Conservation (phyloP, 1,284 basidiomycete species). For the Polyporus tsugae region DNA sequence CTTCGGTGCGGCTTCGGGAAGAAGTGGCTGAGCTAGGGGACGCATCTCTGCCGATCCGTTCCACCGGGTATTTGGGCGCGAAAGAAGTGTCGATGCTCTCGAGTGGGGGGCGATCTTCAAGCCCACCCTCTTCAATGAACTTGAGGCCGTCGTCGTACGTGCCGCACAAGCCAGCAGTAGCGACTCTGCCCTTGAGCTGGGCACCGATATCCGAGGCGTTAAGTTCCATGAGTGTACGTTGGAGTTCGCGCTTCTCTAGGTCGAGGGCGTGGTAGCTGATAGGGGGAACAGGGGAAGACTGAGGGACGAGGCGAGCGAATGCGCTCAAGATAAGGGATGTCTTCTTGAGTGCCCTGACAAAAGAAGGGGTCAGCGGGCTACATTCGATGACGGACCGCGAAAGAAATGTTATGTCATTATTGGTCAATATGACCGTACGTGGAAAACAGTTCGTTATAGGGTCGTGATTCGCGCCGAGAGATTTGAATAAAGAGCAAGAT, state of each 20-base stretch:
- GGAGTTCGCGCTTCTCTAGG: constrained; percentile 87
- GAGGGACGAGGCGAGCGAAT: constrained; percentile 62
- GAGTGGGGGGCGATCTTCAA: constrained; percentile 44
- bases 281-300: constrained; percentile 49
- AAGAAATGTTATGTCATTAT: not conserved
- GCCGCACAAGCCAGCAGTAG: constrained; percentile 86
- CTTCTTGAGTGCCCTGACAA: constrained; percentile 82
- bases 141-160: constrained; percentile 88
- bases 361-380: constrained; percentile 10
- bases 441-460: not conserved
- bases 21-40: constrained; percentile 47
- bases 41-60: constrained; percentile 35
- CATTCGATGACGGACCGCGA: not conserved
- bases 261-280: constrained; percentile 95
- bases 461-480: not conserved
- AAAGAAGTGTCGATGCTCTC: constrained; percentile 28
- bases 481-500: not conserved
- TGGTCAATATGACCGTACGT: not conserved
- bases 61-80: constrained; percentile 31
- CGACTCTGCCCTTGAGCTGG: constrained; percentile 74
- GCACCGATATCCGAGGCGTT: constrained; percentile 68
- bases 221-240: constrained; percentile 82
- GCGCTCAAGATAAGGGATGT: constrained; percentile 88
- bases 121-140: constrained; percentile 68
- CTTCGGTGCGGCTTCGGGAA: constrained; percentile 34